Evolutionary conservation across 208 protist genomes (phyloP).

Genomic region (Trypanosoma avium): DNA sequence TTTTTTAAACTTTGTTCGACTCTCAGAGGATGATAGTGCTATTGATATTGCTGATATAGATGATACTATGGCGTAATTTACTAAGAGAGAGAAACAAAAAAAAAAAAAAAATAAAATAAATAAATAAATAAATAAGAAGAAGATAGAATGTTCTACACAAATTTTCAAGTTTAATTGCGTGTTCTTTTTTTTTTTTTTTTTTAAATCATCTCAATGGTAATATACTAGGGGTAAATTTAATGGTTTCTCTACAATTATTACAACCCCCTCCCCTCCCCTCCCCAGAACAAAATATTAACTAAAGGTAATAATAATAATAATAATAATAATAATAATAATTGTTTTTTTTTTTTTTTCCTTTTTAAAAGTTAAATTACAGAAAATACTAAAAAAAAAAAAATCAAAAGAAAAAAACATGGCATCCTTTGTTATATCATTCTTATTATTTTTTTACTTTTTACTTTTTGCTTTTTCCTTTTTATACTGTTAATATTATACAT

Average conservation of each 20-base stretch:
- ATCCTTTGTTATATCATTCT: neutral
- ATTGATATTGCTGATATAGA: constrained; percentile 74
- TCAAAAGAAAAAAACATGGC: neutral
- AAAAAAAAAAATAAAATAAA: neutral
- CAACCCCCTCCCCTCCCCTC: neutral
- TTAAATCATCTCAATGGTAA: too few species aligned
- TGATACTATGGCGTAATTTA: constrained; percentile 26
- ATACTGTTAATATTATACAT: neutral
- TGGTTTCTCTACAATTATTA: too few species aligned
- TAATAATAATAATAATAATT: neutral
- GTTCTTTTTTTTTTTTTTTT: too few species aligned
- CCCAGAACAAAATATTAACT: neutral
- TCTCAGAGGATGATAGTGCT: constrained; percentile 34
- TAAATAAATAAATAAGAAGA: constrained; percentile 16
- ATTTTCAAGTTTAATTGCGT: too few species aligned
- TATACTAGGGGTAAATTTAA: too few species aligned
- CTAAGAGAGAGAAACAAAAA: neutral
- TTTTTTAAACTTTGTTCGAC: constrained; percentile 84
- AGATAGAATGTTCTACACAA: too few species aligned
- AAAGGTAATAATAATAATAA: neutral
- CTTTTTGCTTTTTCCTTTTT: neutral
- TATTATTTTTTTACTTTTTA: constrained; percentile 1
- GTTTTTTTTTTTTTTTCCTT: constrained; percentile 13
- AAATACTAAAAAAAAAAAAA: neutral
- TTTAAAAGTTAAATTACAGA: constrained; percentile 1